Percentiles rank a stretch among this genome's conserved stretches.
These are phyloP conservation scores for Cryptococcus neoformans DNA, from an alignment of 1,284 basidiomycete species.

Conservation along the genomic window DNA sequence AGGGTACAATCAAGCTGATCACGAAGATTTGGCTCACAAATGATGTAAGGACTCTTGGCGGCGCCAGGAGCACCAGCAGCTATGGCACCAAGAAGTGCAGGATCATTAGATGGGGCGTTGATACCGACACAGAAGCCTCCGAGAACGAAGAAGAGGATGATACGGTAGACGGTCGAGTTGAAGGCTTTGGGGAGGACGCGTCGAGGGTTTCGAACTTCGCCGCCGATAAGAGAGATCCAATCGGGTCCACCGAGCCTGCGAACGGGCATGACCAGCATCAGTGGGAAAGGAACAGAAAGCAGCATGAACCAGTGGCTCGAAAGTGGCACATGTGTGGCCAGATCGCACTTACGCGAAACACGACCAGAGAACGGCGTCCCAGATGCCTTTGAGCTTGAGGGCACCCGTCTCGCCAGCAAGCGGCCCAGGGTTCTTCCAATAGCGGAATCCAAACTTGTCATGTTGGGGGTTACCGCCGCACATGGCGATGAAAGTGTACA, in stretches of 20 bases:
- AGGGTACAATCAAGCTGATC: constrained; percentile 1
- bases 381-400: constrained; percentile 32
- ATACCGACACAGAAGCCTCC: constrained; percentile 35
- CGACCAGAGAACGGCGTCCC: constrained; percentile 27
- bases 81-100: constrained; percentile 23
- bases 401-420: constrained; percentile 18
- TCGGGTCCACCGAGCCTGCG: constrained; percentile 26
- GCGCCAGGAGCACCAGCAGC: constrained; percentile 21
- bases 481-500: constrained; percentile 42
- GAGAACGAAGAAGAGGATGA: constrained; percentile 36
- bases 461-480: constrained; percentile 33
- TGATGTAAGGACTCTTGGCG: constrained; percentile 32
- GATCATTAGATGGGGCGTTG: constrained; percentile 19
- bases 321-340: not conserved
- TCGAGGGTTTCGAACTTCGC: constrained; percentile 32
- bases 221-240: constrained; percentile 29
- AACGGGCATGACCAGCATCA: constrained; percentile 3
- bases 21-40: constrained; percentile 15
- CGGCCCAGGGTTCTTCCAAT: constrained; percentile 39
- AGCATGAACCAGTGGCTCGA: no score
- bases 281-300: no score
- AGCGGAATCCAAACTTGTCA: constrained; percentile 33
- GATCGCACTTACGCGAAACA: constrained; percentile 29
- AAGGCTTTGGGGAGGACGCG: constrained; percentile 40
- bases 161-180: constrained; percentile 36